phyloP scores from a whole-genome alignment of 352 stramenopile genomes.

The Phytophthora pluvialis region DNA sequence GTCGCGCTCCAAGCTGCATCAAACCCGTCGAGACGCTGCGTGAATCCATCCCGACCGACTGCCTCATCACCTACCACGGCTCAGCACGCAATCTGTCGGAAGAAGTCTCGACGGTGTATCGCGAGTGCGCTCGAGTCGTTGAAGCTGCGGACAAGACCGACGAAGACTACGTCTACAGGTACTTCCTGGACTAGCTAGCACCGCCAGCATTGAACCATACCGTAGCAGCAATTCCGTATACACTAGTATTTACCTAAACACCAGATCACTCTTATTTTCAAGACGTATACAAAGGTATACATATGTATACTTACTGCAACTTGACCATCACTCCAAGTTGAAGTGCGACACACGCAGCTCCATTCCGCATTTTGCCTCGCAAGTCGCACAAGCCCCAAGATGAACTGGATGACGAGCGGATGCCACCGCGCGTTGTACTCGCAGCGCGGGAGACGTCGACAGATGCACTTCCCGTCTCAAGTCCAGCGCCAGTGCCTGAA shows the following conservation, averaged over 20 bases:
- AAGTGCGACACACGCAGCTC: slow-evolving; percentile 17
- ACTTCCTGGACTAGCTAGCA: slow-evolving; percentile 21
- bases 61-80: slow-evolving; percentile 24
- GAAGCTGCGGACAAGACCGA: slow-evolving; percentile 19
- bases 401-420: slow-evolving; percentile 83
- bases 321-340: slow-evolving; percentile 42
- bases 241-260: too few species aligned
- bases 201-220: slow-evolving; percentile 3
- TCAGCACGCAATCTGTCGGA: slow-evolving; percentile 1
- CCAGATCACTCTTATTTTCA: background rate
- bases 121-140: slow-evolving; percentile 20
- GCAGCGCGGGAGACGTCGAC: slow-evolving; percentile 46
- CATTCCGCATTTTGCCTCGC: slow-evolving; percentile 36
- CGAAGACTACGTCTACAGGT: slow-evolving; percentile 25
- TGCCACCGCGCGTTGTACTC: slow-evolving; percentile 59
- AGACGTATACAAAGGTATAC: background rate
- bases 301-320: slow-evolving; percentile 2
- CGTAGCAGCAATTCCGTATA: background rate
- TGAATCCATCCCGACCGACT: slow-evolving; percentile 21
- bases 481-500: slow-evolving; percentile 42
- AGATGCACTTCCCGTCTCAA: slow-evolving; percentile 64
- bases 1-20: slow-evolving; percentile 25
- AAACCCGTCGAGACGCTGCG: slow-evolving; percentile 26
- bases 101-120: slow-evolving; percentile 23
- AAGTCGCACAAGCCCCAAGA: slow-evolving; percentile 23